Base-by-base conservation (phyloP, 306 rosid species). In the Prunus padus region DNA sequence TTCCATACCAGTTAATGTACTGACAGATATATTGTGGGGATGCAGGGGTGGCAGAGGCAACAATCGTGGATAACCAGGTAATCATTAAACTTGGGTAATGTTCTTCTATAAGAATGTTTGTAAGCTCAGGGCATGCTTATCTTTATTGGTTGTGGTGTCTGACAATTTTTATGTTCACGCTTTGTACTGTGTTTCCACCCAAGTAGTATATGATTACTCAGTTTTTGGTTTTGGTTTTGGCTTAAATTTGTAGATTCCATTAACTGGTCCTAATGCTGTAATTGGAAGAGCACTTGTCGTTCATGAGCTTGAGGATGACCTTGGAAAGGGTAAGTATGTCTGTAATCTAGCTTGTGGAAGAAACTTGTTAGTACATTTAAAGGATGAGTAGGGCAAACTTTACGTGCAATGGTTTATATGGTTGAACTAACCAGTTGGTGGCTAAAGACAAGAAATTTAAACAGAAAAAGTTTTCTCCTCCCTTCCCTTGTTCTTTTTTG, bases 281-380 rank as follows among this genome's bases (percentile, higher is more conserved):
- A 75, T 92, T 82, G 98, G 98, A 78, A 88, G 98, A 82, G 96
- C 96, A 71, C 77, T 92, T 8, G 98, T 92, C 74, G 98, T 90
- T 75, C 98, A 92, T 42, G 98, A 88, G 83, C 92, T 90, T 67
- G 81, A 60, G 86, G 98, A 92, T 73, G 98, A 92, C 59, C 96
- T 92, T 55, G 98, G 98, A 70, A 92, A 92, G 70, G 96, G 98
- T 88, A 76, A 76, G 88, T 59, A 55, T 75, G 47, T 70, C 74
- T 57, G 7, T 70, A 72, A 26, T 51, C 47, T 70, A 8, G 55
- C 60, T 19, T 68, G 62, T 46, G 15, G 54, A 57, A 56, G 52
- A 57, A 72, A 44, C 14, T 23, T 72, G 11, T 33, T 33, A 19
- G 25, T 31, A 19, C 23, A 64, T 10, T 31, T 31, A 18, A 64